Evolutionary conservation across 306 rosid species (phyloP).

Genomic region (Fagus crenata): DNA sequence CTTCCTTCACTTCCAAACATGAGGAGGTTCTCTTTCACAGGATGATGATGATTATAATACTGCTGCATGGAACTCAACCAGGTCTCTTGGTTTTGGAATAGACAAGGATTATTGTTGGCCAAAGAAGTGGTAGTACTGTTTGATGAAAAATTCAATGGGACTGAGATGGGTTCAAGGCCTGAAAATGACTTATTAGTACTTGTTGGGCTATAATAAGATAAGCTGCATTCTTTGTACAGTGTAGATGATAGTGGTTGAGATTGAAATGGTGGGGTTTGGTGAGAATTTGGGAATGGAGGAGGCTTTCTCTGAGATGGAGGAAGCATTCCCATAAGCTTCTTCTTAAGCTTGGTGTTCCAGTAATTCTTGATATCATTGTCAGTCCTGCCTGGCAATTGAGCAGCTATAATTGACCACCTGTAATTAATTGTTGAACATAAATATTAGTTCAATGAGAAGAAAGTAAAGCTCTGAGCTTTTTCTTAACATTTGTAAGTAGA

Average conservation of each 20-base stretch:
- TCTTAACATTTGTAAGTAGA: conserved; percentile 26
- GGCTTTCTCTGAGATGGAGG: conserved; percentile 39
- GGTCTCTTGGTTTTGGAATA: conserved; percentile 48
- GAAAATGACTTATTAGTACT: conserved; percentile 29
- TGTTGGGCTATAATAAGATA: conserved; percentile 26
- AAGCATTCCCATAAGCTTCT: conserved; percentile 64
- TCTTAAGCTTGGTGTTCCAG: conserved; percentile 97
- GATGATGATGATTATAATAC: conserved; percentile 3
- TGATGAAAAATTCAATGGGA: conserved; percentile 28
- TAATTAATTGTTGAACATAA: background rate
- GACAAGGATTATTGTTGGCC: conserved; percentile 30
- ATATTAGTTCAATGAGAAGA: background rate
- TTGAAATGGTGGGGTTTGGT: conserved; percentile 21
- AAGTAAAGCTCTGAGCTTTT: conserved; percentile 7
- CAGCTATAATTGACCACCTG: conserved; percentile 96
- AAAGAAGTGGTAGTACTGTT: conserved; percentile 18
- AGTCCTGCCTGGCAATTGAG: conserved; percentile 88
- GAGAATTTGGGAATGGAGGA: conserved; percentile 31
- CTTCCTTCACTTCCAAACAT: conserved; percentile 76
- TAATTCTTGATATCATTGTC: conserved; percentile 95
- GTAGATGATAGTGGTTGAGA: conserved; percentile 29
- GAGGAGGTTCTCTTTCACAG: conserved; percentile 37
- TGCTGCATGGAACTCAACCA: conserved; percentile 36
- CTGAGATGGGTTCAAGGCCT: conserved; percentile 29
- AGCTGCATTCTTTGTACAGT: conserved; percentile 25